Conservation (phyloP, 257 asterid genomes). For the Nyctanthes arbortristis region DNA sequence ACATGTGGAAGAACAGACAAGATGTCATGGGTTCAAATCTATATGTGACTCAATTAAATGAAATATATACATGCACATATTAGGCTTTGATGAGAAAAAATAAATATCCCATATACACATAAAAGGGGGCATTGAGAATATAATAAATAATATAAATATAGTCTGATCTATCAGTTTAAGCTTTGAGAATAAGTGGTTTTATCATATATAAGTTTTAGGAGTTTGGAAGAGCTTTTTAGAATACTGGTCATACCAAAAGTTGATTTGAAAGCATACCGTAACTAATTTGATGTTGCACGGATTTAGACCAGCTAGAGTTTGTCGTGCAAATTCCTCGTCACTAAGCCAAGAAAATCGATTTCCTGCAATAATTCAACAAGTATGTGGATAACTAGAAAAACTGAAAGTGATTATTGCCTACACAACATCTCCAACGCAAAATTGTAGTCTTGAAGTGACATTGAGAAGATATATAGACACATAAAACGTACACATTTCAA, state of each 20-base stretch:
- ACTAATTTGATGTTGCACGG: slow-evolving; percentile 60
- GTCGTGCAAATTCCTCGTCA: slow-evolving; percentile 75
- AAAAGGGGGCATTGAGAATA: too few relatives aligned
- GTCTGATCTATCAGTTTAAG: too few relatives aligned
- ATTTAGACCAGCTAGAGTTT: slow-evolving; percentile 70
- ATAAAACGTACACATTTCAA: too few relatives aligned
- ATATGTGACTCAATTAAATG: too few relatives aligned
- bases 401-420: slow-evolving; percentile 10
- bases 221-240: background rate
- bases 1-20: too few relatives aligned
- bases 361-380: slow-evolving; percentile 27
- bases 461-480: background rate
- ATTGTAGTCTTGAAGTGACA: background rate
- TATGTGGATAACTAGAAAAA: background rate
- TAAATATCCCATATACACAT: too few relatives aligned
- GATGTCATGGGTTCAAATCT: too few relatives aligned
- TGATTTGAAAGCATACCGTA: slow-evolving; percentile 37
- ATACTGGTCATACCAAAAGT: background rate
- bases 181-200: too few relatives aligned
- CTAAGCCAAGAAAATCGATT: slow-evolving; percentile 72
- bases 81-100: too few relatives aligned
- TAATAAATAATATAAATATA: too few relatives aligned
- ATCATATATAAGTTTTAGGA: too few relatives aligned
- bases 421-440: background rate
- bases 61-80: too few relatives aligned